Percentiles rank a stretch among this genome's conserved stretches.
Conservation (phyloP, 805 yeast genomes). For the Sporopachydermia quercuum region DNA sequence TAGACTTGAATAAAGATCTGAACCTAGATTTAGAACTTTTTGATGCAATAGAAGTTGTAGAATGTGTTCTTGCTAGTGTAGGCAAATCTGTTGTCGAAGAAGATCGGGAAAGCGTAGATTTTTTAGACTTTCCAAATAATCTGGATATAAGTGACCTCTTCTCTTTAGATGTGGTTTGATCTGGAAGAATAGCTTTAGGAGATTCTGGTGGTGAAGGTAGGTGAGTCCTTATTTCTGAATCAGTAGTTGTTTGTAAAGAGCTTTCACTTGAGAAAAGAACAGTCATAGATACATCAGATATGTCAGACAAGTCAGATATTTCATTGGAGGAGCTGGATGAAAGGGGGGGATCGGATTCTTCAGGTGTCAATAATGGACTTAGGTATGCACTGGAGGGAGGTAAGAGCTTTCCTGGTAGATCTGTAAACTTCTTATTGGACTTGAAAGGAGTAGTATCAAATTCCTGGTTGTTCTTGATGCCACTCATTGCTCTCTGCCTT, state of each 20-base stretch:
- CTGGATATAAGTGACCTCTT: too few species aligned
- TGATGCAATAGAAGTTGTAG: background rate
- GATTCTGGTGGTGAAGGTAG: background rate
- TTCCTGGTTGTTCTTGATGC: too few species aligned
- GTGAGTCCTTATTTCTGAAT: background rate
- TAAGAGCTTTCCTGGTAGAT: background rate
- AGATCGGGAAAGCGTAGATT: background rate
- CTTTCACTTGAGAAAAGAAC: too few species aligned
- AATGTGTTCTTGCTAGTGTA: background rate
- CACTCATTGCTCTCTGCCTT: too few species aligned
- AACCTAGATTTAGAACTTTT: background rate
- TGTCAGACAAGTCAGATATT: background rate
- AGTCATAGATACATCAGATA: background rate
- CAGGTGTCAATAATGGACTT: background rate
- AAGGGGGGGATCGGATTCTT: background rate
- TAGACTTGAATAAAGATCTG: background rate
- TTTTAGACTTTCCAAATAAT: background rate
- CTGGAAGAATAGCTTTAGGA: background rate
- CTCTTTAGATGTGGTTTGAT: background rate
- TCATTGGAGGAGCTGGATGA: background rate
- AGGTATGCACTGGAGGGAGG: constrained; percentile 1
- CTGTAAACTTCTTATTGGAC: background rate
- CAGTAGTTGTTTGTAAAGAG: background rate
- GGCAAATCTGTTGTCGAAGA: background rate
- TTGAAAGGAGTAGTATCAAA: background rate